Evolutionary conservation across 495 filamentous ascomycete species (phyloP).

Genomic region (Astrothelium macrocarpum): DNA sequence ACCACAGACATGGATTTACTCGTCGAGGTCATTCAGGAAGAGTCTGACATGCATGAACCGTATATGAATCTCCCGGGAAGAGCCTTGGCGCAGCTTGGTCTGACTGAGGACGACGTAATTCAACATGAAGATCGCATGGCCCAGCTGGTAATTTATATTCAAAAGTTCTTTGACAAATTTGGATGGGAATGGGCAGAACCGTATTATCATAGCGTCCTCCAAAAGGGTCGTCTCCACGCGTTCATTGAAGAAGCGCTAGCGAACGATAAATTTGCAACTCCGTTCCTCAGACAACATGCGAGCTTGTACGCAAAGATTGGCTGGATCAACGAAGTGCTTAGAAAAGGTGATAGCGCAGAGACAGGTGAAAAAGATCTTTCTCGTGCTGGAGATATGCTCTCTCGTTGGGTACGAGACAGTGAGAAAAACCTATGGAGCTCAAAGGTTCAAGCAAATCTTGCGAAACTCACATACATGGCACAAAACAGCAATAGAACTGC

Average conservation of each 20-base stretch:
- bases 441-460: slow-evolving; percentile 80
- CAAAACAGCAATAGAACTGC: slow-evolving; percentile 31
- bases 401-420: slow-evolving; percentile 50
- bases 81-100: background rate
- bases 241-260: slow-evolving; percentile 56
- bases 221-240: slow-evolving; percentile 49
- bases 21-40: slow-evolving; percentile 24
- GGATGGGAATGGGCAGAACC: slow-evolving; percentile 70
- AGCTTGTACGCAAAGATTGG: slow-evolving; percentile 60
- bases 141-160: slow-evolving; percentile 15
- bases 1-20: slow-evolving; percentile 35
- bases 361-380: slow-evolving; percentile 59
- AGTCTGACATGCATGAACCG: slow-evolving; percentile 6
- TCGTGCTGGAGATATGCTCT: slow-evolving; percentile 56
- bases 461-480: slow-evolving; percentile 69
- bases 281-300: slow-evolving; percentile 60
- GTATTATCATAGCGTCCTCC: slow-evolving; percentile 66
- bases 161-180: slow-evolving; percentile 28
- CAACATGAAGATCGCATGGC: slow-evolving; percentile 6
- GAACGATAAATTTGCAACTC: slow-evolving; percentile 57
- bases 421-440: slow-evolving; percentile 79
- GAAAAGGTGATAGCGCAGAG: background rate
- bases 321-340: slow-evolving; percentile 82
- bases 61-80: background rate
- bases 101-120: slow-evolving; percentile 7